These are phyloP conservation scores for Hemisphaericaspora xylanilytica DNA, from an alignment of 1,139 yeast genomes.

Conservation along the genomic window DNA sequence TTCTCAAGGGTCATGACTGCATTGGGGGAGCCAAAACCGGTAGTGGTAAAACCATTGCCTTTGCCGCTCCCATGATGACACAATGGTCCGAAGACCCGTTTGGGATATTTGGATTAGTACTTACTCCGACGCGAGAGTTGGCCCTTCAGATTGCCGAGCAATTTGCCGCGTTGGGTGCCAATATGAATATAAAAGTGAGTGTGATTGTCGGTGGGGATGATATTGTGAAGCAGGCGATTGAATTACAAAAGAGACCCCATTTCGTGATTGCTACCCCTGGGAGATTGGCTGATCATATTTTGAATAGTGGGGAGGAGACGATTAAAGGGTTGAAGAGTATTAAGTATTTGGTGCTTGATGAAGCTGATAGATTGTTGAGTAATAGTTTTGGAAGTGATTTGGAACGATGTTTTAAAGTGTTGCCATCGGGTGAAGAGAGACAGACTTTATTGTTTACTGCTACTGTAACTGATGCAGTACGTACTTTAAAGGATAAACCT, in stretches of 20 bases:
- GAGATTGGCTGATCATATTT: slow-evolving; percentile 87
- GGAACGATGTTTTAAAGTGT: slow-evolving; percentile 61
- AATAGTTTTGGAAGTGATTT: slow-evolving; percentile 82
- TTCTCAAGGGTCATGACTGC: slow-evolving; percentile 80
- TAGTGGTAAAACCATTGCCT: slow-evolving; percentile 96
- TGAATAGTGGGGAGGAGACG: slow-evolving; percentile 88
- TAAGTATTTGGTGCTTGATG: slow-evolving; percentile 84
- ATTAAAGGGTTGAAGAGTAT: slow-evolving; percentile 73
- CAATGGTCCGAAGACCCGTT: slow-evolving; percentile 94
- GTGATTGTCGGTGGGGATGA: slow-evolving; percentile 95
- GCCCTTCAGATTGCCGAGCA: slow-evolving; percentile 98
- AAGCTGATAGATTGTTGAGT: slow-evolving; percentile 89
- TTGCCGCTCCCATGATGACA: slow-evolving; percentile 93
- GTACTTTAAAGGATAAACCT: slow-evolving; percentile 72
- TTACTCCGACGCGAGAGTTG: slow-evolving; percentile 94
- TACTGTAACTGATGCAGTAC: slow-evolving; percentile 89
- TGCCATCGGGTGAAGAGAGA: slow-evolving; percentile 70
- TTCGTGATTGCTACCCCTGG: slow-evolving; percentile 98
- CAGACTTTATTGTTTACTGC: slow-evolving; percentile 94
- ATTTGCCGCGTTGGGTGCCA: slow-evolving; percentile 87
- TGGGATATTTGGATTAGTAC: slow-evolving; percentile 83
- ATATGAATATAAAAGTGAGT: slow-evolving; percentile 75
- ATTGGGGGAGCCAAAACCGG: slow-evolving; percentile 99
- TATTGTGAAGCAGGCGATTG: slow-evolving; percentile 80
- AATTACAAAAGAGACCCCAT: slow-evolving; percentile 82